phyloP scores from a whole-genome alignment of 2,329 filamentous ascomycete genomes.

The Catunica adiposa region DNA sequence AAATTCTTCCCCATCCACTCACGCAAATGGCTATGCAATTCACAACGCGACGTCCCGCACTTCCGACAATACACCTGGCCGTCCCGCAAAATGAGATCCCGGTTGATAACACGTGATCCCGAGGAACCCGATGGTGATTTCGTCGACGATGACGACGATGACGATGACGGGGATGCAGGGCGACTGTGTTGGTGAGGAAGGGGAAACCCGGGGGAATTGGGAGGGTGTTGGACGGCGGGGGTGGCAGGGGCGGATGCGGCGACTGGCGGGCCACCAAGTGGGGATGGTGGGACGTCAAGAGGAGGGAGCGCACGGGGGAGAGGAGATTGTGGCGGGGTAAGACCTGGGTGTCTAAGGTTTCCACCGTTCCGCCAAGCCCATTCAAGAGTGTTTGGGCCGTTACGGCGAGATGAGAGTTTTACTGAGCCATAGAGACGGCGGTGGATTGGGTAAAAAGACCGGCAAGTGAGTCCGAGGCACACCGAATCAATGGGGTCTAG shows the following conservation, averaged over 20 bases:
- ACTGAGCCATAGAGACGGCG: constrained; percentile 38
- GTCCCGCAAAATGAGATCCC: constrained; percentile 34
- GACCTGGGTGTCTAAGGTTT: constrained; percentile 22
- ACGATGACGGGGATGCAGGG: constrained; percentile 7
- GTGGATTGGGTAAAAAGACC: constrained; percentile 42
- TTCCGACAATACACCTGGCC: constrained; percentile 47
- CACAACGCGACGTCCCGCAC: constrained; percentile 43
- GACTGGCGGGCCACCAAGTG: constrained; percentile 2
- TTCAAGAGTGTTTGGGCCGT: constrained; percentile 46
- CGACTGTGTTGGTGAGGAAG: constrained; percentile 2
- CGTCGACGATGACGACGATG: not conserved
- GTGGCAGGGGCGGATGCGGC: constrained; percentile 3
- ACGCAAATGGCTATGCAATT: constrained; percentile 45
- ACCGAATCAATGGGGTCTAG: constrained; percentile 49
- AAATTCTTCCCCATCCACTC: constrained; percentile 39
- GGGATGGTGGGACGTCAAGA: constrained; percentile 13
- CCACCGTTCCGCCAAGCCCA: constrained; percentile 45
- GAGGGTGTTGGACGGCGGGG: constrained; percentile 3
- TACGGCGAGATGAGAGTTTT: constrained; percentile 38
- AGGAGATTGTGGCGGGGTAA: constrained; percentile 10
- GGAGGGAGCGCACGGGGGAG: constrained; percentile 9
- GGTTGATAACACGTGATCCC: constrained; percentile 17
- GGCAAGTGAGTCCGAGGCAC: constrained; percentile 42
- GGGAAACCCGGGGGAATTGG: constrained; percentile 5
- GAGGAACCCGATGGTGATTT: constrained; percentile 8